A percentile compares a stretch with the other conserved stretches of the same genome.
These are phyloP conservation scores for Dendrothele bispora DNA, from an alignment of 768 basidiomycete genomes.

Conservation along the genomic window DNA sequence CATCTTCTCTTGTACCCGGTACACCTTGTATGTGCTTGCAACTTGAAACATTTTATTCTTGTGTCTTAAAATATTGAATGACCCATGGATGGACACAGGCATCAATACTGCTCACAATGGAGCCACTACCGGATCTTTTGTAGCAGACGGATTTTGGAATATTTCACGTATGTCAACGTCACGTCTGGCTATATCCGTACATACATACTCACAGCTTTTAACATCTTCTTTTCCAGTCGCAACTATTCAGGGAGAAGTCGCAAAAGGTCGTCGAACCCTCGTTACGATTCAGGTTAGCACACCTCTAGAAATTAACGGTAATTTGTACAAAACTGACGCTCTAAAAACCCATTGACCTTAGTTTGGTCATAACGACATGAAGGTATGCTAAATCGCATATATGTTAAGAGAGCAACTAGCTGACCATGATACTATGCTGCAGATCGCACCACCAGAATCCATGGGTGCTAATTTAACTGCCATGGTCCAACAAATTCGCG, in stretches of 20 bases:
- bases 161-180: conserved; percentile 20
- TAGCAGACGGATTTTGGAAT: conserved; percentile 36
- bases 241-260: conserved; percentile 32
- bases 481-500: conserved; percentile 38
- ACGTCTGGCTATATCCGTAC: too few species aligned
- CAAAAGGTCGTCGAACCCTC: conserved; percentile 26
- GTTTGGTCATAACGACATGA: conserved; percentile 37
- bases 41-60: conserved; percentile 3
- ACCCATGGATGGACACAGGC: not conserved
- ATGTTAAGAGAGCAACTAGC: too few species aligned
- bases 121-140: conserved; percentile 40
- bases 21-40: conserved; percentile 25
- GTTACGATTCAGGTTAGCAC: conserved; percentile 1
- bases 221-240: conserved; percentile 16
- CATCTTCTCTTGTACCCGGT: conserved; percentile 29
- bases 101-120: conserved; percentile 42
- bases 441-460: conserved; percentile 40
- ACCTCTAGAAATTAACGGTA: too few species aligned
- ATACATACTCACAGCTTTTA: not conserved
- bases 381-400: too few species aligned
- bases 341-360: too few species aligned
- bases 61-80: not conserved
- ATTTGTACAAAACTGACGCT: too few species aligned
- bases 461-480: conserved; percentile 42
- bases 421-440: too few species aligned